phyloP scores from a whole-genome alignment of 2,329 filamentous ascomycete species.

The Ilyonectria destructans region DNA sequence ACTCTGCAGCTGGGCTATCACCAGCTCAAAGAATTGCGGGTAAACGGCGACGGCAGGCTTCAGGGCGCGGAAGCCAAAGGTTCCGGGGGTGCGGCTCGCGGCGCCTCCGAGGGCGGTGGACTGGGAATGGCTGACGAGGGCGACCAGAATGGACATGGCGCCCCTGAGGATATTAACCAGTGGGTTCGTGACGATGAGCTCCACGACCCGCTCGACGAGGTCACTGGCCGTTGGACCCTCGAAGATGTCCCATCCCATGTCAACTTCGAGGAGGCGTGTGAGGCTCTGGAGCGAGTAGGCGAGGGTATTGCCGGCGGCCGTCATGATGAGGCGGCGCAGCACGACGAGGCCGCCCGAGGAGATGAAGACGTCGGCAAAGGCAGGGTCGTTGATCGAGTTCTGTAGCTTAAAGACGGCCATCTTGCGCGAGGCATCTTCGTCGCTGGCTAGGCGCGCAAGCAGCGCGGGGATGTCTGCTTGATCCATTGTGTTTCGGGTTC shows the following conservation, averaged over 20 bases:
- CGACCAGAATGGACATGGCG: constrained; percentile 96
- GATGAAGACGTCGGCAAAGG: constrained; percentile 97
- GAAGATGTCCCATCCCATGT: constrained; percentile 97
- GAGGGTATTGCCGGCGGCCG: constrained; percentile 91
- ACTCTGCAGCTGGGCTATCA: constrained; percentile 91
- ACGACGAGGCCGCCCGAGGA: constrained; percentile 87
- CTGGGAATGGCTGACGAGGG: constrained; percentile 90
- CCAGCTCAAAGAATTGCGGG: constrained; percentile 94
- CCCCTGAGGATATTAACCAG: constrained; percentile 97
- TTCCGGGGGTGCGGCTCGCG: constrained; percentile 65
- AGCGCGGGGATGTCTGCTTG: constrained; percentile 78
- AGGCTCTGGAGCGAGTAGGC: constrained; percentile 95
- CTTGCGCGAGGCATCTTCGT: constrained; percentile 93
- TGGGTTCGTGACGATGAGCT: constrained; percentile 94
- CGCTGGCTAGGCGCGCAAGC: constrained; percentile 75
- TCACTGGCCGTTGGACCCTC: constrained; percentile 75
- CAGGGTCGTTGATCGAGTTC: constrained; percentile 93
- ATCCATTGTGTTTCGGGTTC: constrained; percentile 65
- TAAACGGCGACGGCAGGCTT: constrained; percentile 93
- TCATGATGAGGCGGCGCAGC: constrained; percentile 86
- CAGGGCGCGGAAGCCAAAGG: constrained; percentile 90
- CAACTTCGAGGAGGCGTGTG: constrained; percentile 89
- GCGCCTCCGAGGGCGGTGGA: constrained; percentile 60
- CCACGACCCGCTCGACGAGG: constrained; percentile 84
- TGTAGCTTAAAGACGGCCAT: constrained; percentile 99